A percentile compares a stretch with the other conserved stretches of the same genome.
These are phyloP conservation scores for Leccinum pellstonianum DNA, from an alignment of 768 basidiomycete species.

Conservation along the genomic window DNA sequence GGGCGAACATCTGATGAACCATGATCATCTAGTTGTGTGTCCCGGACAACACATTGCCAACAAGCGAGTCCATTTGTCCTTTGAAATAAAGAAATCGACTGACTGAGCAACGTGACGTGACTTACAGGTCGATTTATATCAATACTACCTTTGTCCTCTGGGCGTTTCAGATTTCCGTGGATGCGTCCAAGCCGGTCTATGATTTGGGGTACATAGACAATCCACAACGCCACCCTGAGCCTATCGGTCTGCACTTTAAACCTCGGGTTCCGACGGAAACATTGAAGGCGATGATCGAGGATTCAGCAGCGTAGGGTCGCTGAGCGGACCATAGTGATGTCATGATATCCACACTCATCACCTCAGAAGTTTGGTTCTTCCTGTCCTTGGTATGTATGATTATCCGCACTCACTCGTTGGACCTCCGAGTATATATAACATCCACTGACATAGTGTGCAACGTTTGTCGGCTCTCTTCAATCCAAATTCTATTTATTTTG, in stretches of 20 bases:
- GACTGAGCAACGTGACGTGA: neutral
- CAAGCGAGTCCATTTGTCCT: constrained; percentile 30
- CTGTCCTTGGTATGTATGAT: too few species aligned
- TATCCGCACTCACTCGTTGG: too few species aligned
- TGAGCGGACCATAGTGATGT: too few species aligned
- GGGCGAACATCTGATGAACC: neutral
- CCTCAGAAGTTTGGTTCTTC: too few species aligned
- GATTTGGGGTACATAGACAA: constrained; percentile 47
- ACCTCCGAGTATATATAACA: too few species aligned
- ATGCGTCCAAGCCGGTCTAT: constrained; percentile 51
- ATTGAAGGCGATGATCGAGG: constrained; percentile 1
- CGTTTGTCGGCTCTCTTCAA: too few species aligned
- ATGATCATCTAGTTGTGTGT: constrained; percentile 43
- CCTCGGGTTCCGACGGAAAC: constrained; percentile 32
- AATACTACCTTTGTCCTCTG: constrained; percentile 51
- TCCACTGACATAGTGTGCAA: too few species aligned
- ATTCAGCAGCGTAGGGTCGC: neutral
- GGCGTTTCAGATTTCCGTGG: constrained; percentile 51
- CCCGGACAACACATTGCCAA: constrained; percentile 56
- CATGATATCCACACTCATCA: too few species aligned
- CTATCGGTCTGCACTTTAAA: constrained; percentile 53
- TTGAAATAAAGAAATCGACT: neutral
- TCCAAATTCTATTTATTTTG: too few species aligned
- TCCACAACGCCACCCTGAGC: constrained; percentile 28
- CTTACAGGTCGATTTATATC: constrained; percentile 11